Evolutionary conservation across 139 green algal species (phyloP).

Genomic region (Chlamydomonas sp.): DNA sequence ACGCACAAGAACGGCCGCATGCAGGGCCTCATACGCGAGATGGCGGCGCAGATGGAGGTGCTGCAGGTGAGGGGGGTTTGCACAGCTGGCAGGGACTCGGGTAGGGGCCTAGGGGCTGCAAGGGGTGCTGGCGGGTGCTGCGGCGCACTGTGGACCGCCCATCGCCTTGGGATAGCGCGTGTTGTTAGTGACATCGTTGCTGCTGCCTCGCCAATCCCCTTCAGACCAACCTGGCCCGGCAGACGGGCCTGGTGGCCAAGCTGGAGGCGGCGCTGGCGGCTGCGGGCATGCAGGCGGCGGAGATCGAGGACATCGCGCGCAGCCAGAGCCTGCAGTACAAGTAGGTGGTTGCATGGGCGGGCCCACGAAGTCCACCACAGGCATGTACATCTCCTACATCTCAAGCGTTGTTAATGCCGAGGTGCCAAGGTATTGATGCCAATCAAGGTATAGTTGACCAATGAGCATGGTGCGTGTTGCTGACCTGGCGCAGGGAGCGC

Average conservation of each 20-base stretch:
- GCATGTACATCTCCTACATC: no score
- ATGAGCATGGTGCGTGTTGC: no score
- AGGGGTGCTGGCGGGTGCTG: no score
- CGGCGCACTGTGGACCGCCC: no score
- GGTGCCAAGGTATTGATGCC: not conserved
- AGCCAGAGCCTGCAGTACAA: constrained; percentile 14
- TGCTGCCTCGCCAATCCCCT: no score
- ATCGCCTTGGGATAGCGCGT: no score
- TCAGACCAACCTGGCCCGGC: constrained; percentile 4
- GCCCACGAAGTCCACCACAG: no score
- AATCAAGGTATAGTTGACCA: no score
- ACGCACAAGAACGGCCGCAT: not conserved
- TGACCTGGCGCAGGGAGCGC: constrained; percentile 15
- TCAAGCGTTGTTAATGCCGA: no score
- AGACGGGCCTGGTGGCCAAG: constrained; percentile 37
- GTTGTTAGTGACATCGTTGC: no score
- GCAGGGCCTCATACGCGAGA: constrained; percentile 38
- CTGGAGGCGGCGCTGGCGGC: constrained; percentile 34
- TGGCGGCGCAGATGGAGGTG: constrained; percentile 34
- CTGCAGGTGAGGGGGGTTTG: not conserved
- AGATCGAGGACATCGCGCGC: constrained; percentile 29
- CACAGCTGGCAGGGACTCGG: no score
- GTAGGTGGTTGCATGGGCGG: not conserved
- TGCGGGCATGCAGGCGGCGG: constrained; percentile 20
- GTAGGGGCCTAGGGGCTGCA: no score